Conservation (phyloP, 495 filamentous ascomycete genomes). For the Aspergillus conjunctus region DNA sequence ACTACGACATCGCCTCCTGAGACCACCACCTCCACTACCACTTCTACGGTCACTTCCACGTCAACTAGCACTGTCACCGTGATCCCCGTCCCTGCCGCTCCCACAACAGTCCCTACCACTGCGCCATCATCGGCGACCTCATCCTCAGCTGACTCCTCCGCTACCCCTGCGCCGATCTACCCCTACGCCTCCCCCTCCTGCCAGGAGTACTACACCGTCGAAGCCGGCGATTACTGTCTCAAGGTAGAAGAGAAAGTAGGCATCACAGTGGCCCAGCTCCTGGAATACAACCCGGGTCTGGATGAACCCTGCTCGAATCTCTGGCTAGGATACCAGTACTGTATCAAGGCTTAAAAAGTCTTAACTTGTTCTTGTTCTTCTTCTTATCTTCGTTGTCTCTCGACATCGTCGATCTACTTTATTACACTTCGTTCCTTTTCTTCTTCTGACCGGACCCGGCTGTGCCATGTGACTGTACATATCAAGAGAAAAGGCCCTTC, state of each 20-base stretch:
- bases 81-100: background rate
- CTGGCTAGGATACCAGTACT: conserved; percentile 46
- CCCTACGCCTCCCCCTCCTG: conserved; percentile 30
- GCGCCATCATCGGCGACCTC: background rate
- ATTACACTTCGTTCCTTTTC: background rate
- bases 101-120: background rate
- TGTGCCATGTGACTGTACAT: background rate
- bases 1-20: background rate
- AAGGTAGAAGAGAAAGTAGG: conserved; percentile 35
- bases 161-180: conserved; percentile 8
- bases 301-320: conserved; percentile 39
- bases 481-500: background rate
- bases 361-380: background rate
- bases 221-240: conserved; percentile 44
- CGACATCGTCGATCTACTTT: conserved; percentile 6
- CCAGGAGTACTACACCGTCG: conserved; percentile 44
- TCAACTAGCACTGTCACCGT: background rate
- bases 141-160: background rate
- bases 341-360: conserved; percentile 26
- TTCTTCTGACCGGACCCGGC: background rate
- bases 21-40: conserved; percentile 1
- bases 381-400: background rate
- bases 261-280: conserved; percentile 33
- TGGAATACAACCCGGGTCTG: conserved; percentile 44
- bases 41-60: background rate